A percentile compares a stretch with the other conserved stretches of the same genome.
phyloP scores from a whole-genome alignment of 116 monocot genomes.

The Iris pallida region DNA sequence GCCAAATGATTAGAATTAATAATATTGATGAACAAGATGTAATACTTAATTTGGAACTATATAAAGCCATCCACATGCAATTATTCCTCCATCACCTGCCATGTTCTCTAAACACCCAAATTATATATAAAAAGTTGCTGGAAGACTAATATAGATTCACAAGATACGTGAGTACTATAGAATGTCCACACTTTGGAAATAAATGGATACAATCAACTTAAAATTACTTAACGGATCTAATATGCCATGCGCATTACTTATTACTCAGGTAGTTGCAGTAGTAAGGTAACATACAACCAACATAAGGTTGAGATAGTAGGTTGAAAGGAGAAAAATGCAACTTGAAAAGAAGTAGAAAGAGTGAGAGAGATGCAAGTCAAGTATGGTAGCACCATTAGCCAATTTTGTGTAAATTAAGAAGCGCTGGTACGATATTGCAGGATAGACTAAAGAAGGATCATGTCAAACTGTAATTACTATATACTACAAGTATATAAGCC shows the following conservation, averaged over 20 bases:
- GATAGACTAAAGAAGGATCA: background rate
- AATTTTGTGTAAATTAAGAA: background rate
- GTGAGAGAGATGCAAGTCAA: background rate
- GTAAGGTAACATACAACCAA: too few species aligned
- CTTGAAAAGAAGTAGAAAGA: background rate
- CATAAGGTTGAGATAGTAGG: background rate
- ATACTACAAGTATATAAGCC: background rate
- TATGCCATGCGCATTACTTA: too few species aligned
- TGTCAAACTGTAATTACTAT: background rate
- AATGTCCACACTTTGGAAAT: background rate
- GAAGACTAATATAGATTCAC: background rate
- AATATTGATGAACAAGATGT: constrained; percentile 2
- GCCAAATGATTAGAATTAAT: constrained; percentile 11
- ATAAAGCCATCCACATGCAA: constrained; percentile 11
- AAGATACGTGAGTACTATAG: background rate
- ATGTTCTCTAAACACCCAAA: constrained; percentile 12
- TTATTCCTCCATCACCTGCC: constrained; percentile 11
- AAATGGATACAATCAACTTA: background rate
- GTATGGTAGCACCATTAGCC: background rate
- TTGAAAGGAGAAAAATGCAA: background rate
- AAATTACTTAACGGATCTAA: too few species aligned
- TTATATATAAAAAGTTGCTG: background rate
- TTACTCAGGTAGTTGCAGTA: too few species aligned
- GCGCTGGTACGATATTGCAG: background rate
- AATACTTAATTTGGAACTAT: background rate